Percentiles rank a stretch among this genome's conserved stretches.
These are phyloP conservation scores for Rhexocercosporidium sp. DNA, from an alignment of 2,329 filamentous ascomycete genomes.

Conservation along the genomic window DNA sequence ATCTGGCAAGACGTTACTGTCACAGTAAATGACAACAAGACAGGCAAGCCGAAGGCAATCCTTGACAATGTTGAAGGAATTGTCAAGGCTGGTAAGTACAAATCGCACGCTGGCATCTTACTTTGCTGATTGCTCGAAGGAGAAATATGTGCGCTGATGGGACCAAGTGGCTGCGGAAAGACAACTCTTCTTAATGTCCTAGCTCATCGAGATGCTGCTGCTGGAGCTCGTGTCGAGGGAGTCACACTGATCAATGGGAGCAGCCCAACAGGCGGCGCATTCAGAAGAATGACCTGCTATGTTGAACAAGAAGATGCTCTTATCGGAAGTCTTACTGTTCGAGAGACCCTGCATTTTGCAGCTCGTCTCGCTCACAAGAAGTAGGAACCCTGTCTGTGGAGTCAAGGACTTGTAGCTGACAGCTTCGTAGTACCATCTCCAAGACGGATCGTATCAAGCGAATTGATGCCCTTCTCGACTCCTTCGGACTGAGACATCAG, in stretches of 20 bases:
- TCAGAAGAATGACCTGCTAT: slow-evolving; percentile 73
- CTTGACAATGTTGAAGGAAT: slow-evolving; percentile 67
- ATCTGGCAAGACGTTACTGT: slow-evolving; percentile 72
- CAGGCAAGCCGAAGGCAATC: slow-evolving; percentile 66
- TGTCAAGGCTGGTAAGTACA: slow-evolving; percentile 62
- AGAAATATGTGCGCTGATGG: slow-evolving; percentile 81
- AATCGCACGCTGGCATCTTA: neutral
- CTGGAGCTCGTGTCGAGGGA: slow-evolving; percentile 59
- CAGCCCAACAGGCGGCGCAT: slow-evolving; percentile 55
- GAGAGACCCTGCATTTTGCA: slow-evolving; percentile 80
- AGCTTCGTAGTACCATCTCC: slow-evolving; percentile 42
- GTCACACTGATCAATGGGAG: slow-evolving; percentile 67
- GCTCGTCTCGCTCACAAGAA: slow-evolving; percentile 67
- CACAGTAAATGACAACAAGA: slow-evolving; percentile 72
- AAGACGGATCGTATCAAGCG: slow-evolving; percentile 63
- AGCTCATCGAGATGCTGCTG: slow-evolving; percentile 61
- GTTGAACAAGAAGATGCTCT: slow-evolving; percentile 90
- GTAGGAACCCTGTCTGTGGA: slow-evolving; percentile 43
- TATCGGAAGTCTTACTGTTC: slow-evolving; percentile 79
- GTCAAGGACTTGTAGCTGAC: slow-evolving; percentile 14
- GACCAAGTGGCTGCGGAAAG: slow-evolving; percentile 76
- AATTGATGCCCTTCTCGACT: slow-evolving; percentile 68
- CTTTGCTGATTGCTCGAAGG: slow-evolving; percentile 48
- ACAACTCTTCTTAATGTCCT: slow-evolving; percentile 84
- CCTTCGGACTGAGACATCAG: slow-evolving; percentile 76